These are phyloP conservation scores for Pestalotiopsis sp. DNA, from an alignment of 2,329 filamentous ascomycete species.

Conservation along the genomic window DNA sequence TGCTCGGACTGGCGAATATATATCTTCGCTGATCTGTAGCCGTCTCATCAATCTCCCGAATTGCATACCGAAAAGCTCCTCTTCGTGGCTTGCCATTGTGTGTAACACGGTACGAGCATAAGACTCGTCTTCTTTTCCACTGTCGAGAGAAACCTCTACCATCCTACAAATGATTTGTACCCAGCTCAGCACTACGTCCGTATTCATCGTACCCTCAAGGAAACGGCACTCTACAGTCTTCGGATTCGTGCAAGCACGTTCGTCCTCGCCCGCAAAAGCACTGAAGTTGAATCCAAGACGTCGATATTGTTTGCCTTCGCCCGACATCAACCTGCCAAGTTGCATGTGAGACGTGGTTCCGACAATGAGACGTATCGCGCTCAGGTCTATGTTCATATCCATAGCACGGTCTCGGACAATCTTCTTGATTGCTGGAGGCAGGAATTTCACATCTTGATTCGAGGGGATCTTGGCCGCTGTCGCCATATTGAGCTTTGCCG, in stretches of 20 bases:
- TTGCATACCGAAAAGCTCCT: background rate
- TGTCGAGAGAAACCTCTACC: slow-evolving; percentile 27
- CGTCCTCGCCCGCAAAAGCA: slow-evolving; percentile 39
- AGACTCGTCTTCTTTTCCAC: background rate
- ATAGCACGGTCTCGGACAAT: background rate
- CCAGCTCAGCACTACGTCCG: slow-evolving; percentile 35
- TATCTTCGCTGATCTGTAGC: background rate
- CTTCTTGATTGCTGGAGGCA: slow-evolving; percentile 4
- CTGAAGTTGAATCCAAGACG: slow-evolving; percentile 45
- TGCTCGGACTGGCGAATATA: slow-evolving; percentile 5
- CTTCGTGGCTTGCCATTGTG: background rate
- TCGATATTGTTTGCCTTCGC: slow-evolving; percentile 32
- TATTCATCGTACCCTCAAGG: slow-evolving; percentile 36
- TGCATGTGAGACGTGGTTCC: slow-evolving; percentile 26
- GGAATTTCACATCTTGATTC: slow-evolving; percentile 6
- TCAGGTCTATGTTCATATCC: slow-evolving; percentile 13
- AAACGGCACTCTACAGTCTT: slow-evolving; percentile 42
- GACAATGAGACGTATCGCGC: slow-evolving; percentile 34
- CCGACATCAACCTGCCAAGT: slow-evolving; percentile 39
- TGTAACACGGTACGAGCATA: slow-evolving; percentile 3
- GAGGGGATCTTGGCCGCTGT: background rate
- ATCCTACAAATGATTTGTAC: slow-evolving; percentile 35
- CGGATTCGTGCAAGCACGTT: slow-evolving; percentile 33
- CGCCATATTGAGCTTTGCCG: slow-evolving; percentile 15
- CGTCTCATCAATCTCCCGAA: slow-evolving; percentile 12